Percentiles rank a stretch among this genome's conserved stretches.
Evolutionary conservation across 192 early-diverging fungal genomes (phyloP).

Genomic region (Geranomyces variabilis): DNA sequence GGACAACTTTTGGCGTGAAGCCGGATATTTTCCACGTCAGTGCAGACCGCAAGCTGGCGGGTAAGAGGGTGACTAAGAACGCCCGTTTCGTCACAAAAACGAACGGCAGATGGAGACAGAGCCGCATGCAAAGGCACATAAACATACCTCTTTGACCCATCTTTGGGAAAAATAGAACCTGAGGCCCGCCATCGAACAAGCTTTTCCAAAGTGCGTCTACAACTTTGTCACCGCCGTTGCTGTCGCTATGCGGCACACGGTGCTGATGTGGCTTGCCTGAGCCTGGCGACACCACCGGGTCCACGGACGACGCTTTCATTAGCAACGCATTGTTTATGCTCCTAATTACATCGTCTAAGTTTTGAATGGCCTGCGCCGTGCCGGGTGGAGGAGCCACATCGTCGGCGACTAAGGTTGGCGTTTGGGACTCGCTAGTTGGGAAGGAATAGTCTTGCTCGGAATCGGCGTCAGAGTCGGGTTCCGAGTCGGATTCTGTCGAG

Average conservation of each 20-base stretch:
- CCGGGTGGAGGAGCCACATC: neutral
- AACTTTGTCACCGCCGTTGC: no score
- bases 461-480: no score
- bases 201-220: neutral
- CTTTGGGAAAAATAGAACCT: constrained; percentile 10
- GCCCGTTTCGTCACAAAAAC: no score
- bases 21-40: constrained; percentile 51
- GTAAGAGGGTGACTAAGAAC: constrained; percentile 27
- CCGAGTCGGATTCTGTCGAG: no score
- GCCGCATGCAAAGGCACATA: neutral
- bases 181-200: neutral
- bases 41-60: constrained; percentile 21
- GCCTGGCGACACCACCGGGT: no score
- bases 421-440: no score
- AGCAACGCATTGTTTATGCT: neutral
- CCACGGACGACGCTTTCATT: neutral
- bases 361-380: neutral
- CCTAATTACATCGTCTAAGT: constrained; percentile 1
- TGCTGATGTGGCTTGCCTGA: neutral
- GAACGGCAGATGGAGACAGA: no score
- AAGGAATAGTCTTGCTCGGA: no score
- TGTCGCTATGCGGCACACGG: neutral
- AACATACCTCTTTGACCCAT: neutral
- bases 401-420: neutral
- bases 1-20: constrained; percentile 50